Percentiles rank a stretch among this genome's conserved stretches.
These are phyloP conservation scores for Raphanus sativus DNA, from an alignment of 345 rosid species.

Conservation along the genomic window DNA sequence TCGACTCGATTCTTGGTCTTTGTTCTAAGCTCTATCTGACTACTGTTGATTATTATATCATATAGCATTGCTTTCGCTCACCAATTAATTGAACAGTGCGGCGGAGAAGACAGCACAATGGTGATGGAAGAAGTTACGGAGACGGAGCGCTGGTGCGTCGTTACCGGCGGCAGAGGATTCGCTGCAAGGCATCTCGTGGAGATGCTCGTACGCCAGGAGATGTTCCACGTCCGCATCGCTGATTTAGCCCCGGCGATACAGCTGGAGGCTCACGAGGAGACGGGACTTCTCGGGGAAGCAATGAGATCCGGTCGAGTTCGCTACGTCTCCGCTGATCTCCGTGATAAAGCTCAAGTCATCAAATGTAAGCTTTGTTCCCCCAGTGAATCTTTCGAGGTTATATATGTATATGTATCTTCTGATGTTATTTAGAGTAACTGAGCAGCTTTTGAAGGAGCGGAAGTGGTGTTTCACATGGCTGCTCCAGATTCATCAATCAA, in stretches of 20 bases:
- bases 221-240: conserved; percentile 63
- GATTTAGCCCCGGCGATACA: conserved; percentile 64
- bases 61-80: background rate
- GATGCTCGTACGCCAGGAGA: conserved; percentile 56
- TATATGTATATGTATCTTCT: background rate
- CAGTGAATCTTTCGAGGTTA: background rate
- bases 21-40: background rate
- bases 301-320: conserved; percentile 63
- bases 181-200: conserved; percentile 87
- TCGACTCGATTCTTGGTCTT: background rate
- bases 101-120: conserved; percentile 33
- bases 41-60: background rate
- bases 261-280: conserved; percentile 58
- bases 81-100: background rate
- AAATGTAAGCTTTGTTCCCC: conserved; percentile 25
- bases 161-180: conserved; percentile 95
- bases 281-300: conserved; percentile 64
- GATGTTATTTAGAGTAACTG: background rate
- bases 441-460: conserved; percentile 70
- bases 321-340: conserved; percentile 70
- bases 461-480: conserved; percentile 94
- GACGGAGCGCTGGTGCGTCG: conserved; percentile 72
- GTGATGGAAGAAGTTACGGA: conserved; percentile 25
- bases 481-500: conserved; percentile 95
- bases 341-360: conserved; percentile 68